phyloP scores from a whole-genome alignment of 176 grass and related monocot species.

The Cenchrus fungigraminus region DNA sequence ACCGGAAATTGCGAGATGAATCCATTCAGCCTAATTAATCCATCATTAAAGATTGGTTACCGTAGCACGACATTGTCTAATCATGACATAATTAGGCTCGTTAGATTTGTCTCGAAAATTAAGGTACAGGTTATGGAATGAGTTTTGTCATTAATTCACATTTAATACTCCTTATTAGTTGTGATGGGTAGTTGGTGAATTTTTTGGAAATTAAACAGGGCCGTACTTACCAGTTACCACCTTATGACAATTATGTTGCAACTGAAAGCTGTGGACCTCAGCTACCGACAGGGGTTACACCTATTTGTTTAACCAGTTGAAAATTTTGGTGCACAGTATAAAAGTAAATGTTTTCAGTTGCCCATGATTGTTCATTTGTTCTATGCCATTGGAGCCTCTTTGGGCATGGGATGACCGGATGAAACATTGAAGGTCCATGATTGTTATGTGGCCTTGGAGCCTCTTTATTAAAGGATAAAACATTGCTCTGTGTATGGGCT shows the following conservation, averaged over 20 bases:
- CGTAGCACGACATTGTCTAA: no score
- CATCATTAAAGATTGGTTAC: no score
- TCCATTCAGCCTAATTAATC: no score
- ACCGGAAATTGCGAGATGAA: no score
- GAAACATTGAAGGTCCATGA: not conserved
- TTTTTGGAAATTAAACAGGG: no score
- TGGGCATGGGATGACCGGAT: no score
- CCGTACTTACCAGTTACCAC: not conserved
- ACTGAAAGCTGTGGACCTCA: not conserved
- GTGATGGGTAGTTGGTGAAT: no score
- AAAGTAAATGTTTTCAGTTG: not conserved
- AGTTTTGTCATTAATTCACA: no score
- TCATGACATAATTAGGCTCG: no score
- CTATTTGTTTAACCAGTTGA: not conserved
- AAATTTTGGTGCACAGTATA: not conserved
- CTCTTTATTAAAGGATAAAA: not conserved
- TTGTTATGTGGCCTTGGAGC: not conserved
- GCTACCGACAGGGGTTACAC: not conserved
- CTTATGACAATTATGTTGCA: not conserved
- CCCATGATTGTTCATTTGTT: not conserved
- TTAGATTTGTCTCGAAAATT: no score
- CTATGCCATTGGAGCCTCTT: not conserved
- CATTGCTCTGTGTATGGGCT: not conserved
- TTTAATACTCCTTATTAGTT: no score
- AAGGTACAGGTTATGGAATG: no score